Base-by-base conservation (phyloP, 805 yeast genomes). In the Maudiozyma pseudohumilis region DNA sequence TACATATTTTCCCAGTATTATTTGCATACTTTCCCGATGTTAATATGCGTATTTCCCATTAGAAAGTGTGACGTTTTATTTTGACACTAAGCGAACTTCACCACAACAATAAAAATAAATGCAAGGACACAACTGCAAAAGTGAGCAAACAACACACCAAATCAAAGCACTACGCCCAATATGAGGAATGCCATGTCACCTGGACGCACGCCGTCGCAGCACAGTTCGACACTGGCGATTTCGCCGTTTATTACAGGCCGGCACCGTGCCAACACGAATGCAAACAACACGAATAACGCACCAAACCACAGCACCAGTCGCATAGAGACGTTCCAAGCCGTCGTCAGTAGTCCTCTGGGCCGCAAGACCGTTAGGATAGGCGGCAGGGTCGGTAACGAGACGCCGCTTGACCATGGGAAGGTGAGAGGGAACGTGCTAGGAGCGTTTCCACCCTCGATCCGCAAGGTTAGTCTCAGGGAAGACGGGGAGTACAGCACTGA, bases 201-300 rank as follows among this genome's bases (percentile, higher is more conserved):
- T 10, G 50, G 52, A 15, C 53, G 52, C 13, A 55, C 60, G 6
- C 69, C 70, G 2, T 69, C 79, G 18, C 88, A 80, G 46, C 81
- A 78, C 53, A 79, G 74, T 44, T 80, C 89, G 1, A 80, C 87
- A 4, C 59, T 82, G 34, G 79, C 79, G 20, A 80, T 82, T 20
- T 80, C 88, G 3, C 89, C 92, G 0, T 63, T 75, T 47, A 65
- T 80, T 22, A 61, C 66, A 4, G 48, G 62, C 49, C 48, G 49
- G 32, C 32, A 29, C 32, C 20, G 40, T 17, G 27, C 34, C 18
- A 39, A 32, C 16, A 40, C 29, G 9, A 12, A 34, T 30, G 29
- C 19, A 17, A 32, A 22, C 8, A 23, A 32, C 4, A 16, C n/a
- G 3, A 20, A 28, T 28, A 13, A 5, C 6, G 20, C 7, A 16